These are phyloP conservation scores for Cyclostephanos tholiformis DNA, from an alignment of 108 stramenopile species.

Conservation along the genomic window DNA sequence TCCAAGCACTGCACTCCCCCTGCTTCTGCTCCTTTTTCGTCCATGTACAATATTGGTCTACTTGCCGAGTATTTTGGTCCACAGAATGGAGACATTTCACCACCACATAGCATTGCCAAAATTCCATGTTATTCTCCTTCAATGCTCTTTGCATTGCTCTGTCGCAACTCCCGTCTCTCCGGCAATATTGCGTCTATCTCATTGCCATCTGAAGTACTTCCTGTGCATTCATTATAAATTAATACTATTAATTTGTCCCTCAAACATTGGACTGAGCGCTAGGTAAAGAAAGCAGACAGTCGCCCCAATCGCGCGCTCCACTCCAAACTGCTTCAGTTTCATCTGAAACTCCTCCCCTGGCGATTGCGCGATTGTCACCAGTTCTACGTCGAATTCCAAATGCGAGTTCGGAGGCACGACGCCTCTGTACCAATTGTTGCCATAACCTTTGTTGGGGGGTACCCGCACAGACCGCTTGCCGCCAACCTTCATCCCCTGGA, in stretches of 20 bases:
- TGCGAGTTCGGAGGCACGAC: constrained; percentile 48
- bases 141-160: no score
- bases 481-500: constrained; percentile 48
- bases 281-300: constrained; percentile 39
- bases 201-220: no score
- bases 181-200: no score
- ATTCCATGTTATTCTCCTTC: no score
- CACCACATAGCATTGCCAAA: no score
- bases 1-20: no score
- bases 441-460: constrained; percentile 48
- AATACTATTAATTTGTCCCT: constrained; percentile 13
- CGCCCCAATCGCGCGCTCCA: constrained; percentile 37
- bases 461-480: constrained; percentile 34
- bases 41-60: no score
- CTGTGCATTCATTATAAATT: no score
- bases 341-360: constrained; percentile 44
- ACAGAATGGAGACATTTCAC: no score
- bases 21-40: no score
- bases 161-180: no score
- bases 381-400: constrained; percentile 45
- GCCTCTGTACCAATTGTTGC: constrained; percentile 44
- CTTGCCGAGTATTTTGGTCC: no score
- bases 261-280: constrained; percentile 38
- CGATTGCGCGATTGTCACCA: constrained; percentile 32
- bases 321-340: constrained; percentile 49